Evolutionary conservation across 2,329 filamentous ascomycete genomes (phyloP), one percentile per base, ranked within the genome.

Genomic region (Endocalyx cinctus): DNA sequence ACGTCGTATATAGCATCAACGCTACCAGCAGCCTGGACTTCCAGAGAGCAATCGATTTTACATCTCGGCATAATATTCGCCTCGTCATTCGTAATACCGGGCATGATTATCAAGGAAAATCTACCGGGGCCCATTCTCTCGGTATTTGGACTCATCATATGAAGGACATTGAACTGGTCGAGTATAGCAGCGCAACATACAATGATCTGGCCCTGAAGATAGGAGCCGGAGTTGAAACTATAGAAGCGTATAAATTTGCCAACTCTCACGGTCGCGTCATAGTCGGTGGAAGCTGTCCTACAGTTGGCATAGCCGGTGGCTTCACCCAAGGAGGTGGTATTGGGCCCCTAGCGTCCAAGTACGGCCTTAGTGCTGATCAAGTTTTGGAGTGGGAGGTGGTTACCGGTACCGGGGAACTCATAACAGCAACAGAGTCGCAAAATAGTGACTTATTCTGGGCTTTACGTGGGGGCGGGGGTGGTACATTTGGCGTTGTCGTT

Each of bases 171-270:
- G n/a, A n/a, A n/a, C n/a, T n/a, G n/a, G n/a, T n/a, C n/a, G 12
- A 27, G 16, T n/a, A 23, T n/a, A n/a, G n/a, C 8, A 8, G 8
- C 20, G 8, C 20, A 23, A 8, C 20, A 7, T 67, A 64, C 35
- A 51, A 50, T 1, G 72, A 72, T 1, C 56, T 64, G 2, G 74
- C 72, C 1, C 62, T 78, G 43, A 77, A 72, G 49, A 57, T 75
- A n/a, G 74, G 71, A 3, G 63, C 72, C 8, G 75, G 74, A 33
- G 66, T 78, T 5, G 60, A 72, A 37, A 69, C 65, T 2, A 58
- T 56, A 20, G 72, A 79, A 39, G 52, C 74, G 2, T 77, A 77
- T 45, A 63, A 63, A 17, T 64, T 63, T 25, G 72, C 70, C 2
- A 47, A 68, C n/a, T 54, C 60, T 17, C 51, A 63, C 17, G 67